Evolutionary conservation across 1,284 basidiomycete species (phyloP).

Genomic region (Pholiota adiposa): DNA sequence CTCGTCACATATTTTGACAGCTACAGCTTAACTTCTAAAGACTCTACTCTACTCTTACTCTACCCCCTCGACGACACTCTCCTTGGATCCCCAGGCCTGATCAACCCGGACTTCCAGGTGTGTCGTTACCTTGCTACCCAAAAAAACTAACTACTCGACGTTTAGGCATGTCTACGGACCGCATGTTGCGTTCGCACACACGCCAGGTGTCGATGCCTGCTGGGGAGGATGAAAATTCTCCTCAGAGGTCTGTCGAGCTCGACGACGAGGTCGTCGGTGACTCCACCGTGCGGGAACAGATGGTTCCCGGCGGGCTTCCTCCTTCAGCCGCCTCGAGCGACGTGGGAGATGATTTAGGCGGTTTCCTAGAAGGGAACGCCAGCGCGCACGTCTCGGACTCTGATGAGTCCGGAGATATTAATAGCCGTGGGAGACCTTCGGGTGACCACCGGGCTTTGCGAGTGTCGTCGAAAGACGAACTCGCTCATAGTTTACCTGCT

Average conservation of each 20-base stretch:
- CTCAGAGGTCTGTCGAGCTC: neutral
- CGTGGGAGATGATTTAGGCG: neutral
- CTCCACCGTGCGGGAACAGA: neutral
- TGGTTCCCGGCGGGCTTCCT: neutral
- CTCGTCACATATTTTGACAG: too few relatives aligned
- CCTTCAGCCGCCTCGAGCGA: neutral
- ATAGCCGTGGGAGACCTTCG: neutral
- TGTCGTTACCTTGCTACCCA: neutral
- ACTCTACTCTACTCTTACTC: constrained; percentile 6
- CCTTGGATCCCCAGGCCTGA: constrained; percentile 6
- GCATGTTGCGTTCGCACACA: neutral
- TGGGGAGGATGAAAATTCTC: neutral
- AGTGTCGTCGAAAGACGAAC: neutral
- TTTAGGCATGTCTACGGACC: neutral
- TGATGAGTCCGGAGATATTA: neutral
- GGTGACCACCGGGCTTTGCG: neutral
- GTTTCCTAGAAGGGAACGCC: neutral
- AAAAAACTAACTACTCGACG: neutral
- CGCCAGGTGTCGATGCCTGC: neutral
- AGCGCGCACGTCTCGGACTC: neutral
- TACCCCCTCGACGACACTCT: neutral
- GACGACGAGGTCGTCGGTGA: neutral
- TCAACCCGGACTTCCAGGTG: constrained; percentile 12
- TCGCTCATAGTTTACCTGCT: neutral
- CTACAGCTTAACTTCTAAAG: neutral